Evolutionary conservation across 345 rosid species (phyloP).

Genomic region (Physaria fendleri): DNA sequence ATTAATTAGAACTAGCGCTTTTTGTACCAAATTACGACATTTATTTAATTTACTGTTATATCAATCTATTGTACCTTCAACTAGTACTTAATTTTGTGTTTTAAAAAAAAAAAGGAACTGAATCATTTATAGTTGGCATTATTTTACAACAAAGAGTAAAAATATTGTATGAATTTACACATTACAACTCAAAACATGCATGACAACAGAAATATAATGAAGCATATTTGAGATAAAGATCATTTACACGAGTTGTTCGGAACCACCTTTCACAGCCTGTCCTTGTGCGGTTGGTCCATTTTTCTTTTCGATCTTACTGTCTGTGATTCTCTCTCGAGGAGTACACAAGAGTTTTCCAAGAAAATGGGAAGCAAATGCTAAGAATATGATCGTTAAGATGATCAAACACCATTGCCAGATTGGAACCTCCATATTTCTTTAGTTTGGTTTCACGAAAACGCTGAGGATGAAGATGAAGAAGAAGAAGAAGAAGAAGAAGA

Average conservation of each 20-base stretch:
- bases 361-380: conserved; percentile 24
- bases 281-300: conserved; percentile 1
- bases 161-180: background rate
- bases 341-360: conserved; percentile 13
- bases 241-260: conserved; percentile 9
- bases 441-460: background rate
- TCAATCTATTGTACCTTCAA: background rate
- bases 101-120: background rate
- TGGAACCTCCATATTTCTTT: conserved; percentile 22
- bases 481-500: background rate
- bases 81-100: background rate
- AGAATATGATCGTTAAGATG: conserved; percentile 6
- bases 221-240: background rate
- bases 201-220: background rate
- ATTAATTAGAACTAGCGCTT: too few species aligned
- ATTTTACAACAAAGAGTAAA: background rate
- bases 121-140: background rate
- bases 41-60: background rate
- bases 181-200: background rate
- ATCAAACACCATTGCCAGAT: conserved; percentile 29
- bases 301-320: conserved; percentile 1
- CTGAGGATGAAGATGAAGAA: too few species aligned
- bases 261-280: background rate
- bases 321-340: conserved; percentile 25
- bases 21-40: too few species aligned